phyloP scores from a whole-genome alignment of 106 monocot species.

The Platanthera zijinensis region DNA sequence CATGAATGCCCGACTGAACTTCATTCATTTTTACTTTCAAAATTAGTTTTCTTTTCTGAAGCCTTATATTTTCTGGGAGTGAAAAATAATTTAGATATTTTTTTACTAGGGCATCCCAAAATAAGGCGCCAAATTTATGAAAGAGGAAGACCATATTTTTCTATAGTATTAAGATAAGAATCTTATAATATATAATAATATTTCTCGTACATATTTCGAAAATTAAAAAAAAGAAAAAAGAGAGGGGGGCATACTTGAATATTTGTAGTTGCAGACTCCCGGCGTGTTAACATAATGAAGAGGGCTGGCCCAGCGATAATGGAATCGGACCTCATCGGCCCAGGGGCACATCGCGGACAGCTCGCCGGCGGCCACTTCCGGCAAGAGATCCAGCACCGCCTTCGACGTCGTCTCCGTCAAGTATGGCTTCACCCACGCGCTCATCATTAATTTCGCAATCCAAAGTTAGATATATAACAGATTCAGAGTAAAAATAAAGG shows the following conservation, averaged over 20 bases:
- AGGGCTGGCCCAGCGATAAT: conserved; percentile 63
- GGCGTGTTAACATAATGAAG: conserved; percentile 87
- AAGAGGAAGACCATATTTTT: no score
- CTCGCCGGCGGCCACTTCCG: conserved; percentile 48
- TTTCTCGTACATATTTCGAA: background rate
- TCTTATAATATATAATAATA: background rate
- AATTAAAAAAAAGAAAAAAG: no score
- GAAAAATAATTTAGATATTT: no score
- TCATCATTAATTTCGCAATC: background rate
- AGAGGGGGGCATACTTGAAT: conserved; percentile 50
- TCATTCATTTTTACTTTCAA: no score
- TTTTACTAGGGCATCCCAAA: no score
- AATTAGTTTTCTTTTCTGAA: no score
- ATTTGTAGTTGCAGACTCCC: conserved; percentile 67
- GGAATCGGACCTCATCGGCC: conserved; percentile 62
- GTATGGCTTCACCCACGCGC: conserved; percentile 25
- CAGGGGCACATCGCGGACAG: conserved; percentile 71
- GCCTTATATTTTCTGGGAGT: no score
- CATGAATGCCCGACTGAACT: no score
- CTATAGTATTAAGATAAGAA: no score
- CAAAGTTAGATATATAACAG: background rate
- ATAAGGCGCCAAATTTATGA: no score
- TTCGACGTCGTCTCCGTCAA: conserved; percentile 37
- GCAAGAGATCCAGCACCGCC: conserved; percentile 59
- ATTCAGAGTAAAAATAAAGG: background rate